Evolutionary conservation across 176 grass and related monocot genomes (phyloP), one percentile per base, ranked within the genome.

Genomic region (Cocos nucifera): DNA sequence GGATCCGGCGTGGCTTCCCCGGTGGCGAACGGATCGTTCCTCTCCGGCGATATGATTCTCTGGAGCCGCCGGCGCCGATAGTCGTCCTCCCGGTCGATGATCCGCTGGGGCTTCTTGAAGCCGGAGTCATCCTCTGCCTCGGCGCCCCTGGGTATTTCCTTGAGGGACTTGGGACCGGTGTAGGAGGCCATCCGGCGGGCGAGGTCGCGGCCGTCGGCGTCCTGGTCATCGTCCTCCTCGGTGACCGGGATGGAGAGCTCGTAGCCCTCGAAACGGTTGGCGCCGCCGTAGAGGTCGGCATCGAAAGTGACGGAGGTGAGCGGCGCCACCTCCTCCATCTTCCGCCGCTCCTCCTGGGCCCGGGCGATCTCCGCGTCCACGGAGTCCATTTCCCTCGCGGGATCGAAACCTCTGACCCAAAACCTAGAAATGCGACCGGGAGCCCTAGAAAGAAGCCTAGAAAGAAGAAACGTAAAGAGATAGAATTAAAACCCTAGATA

Each of bases 81-180:
- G 21, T 98, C 88, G 53, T 98, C 94, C 81, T 98, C 94, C 27
- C 88, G 84, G 66, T 98, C 94, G 39, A 92, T 81, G 63, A 98
- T 92, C 56, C 79, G 77, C 76, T 73, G 81, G 28, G 88, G 75
- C 71, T 69, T 74, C 44, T 79, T 83, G 28, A 80, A 51, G 22
- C 84, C 84, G 4, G 70, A 22, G 4, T 74, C 79, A 4, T 92
- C 93, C 58, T 83, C 93, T 6, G 75, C 93, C 10, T 65, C 73
- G 0, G 83, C 49, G 61, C 78, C 62, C 17, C 75, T 80, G 55
- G 90, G 90, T 56, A 95, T 1, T 56, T 88, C 87, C 1, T 73
- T 62, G 12, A 73, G 70, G 0, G 70, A 63, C 27, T 73, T 73
- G 21, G 89, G 93, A 30, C 93, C 93, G 12, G 84, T 92, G 79